Evolutionary conservation across 805 yeast genomes (phyloP).

Genomic region (Nakazawaea molendinolei): DNA sequence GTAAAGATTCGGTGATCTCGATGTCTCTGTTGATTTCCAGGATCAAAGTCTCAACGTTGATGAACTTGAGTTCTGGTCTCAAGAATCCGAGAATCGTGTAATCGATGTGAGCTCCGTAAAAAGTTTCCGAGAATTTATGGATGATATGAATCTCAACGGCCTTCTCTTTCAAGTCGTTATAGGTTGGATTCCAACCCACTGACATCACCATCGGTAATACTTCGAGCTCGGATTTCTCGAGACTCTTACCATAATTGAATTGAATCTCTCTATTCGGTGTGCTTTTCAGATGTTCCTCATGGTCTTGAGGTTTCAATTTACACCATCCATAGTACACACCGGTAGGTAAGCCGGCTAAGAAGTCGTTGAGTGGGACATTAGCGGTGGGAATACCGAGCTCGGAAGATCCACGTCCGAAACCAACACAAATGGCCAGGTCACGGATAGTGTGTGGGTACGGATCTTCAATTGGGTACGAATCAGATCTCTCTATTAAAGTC

Average conservation of each 20-base stretch:
- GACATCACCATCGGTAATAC: constrained; percentile 89
- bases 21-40: constrained; percentile 81
- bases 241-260: constrained; percentile 54
- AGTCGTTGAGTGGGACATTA: constrained; percentile 59
- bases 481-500: too few species aligned
- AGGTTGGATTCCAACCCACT: constrained; percentile 93
- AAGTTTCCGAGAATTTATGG: constrained; percentile 58
- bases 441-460: constrained; percentile 45
- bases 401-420: constrained; percentile 93
- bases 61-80: constrained; percentile 85
- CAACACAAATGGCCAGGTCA: constrained; percentile 52
- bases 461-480: constrained; percentile 22
- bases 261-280: constrained; percentile 33
- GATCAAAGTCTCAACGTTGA: constrained; percentile 74
- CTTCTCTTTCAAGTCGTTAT: constrained; percentile 68
- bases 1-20: constrained; percentile 48
- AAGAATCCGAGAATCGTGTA: constrained; percentile 80
- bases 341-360: constrained; percentile 42
- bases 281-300: constrained; percentile 15
- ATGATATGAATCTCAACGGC: constrained; percentile 78
- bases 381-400: constrained; percentile 97
- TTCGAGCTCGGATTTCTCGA: constrained; percentile 35
- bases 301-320: constrained; percentile 11
- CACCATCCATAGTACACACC: constrained; percentile 89
- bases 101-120: constrained; percentile 76